Base-by-base conservation (phyloP, 2,329 filamentous ascomycete genomes). In the Fusarium sp. region DNA sequence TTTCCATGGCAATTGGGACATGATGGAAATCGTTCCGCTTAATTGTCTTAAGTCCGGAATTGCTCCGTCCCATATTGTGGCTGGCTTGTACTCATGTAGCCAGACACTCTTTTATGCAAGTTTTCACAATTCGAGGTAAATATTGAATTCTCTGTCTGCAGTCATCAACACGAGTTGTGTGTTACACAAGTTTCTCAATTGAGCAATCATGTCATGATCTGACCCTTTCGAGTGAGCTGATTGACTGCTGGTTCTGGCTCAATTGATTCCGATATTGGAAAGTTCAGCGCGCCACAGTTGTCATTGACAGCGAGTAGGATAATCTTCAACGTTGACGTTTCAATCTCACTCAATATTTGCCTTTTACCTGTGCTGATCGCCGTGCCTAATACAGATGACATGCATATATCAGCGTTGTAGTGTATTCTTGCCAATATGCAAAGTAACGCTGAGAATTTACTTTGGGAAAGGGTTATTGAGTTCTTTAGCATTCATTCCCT, bases 301-400 rank as follows among this genome's bases (percentile, higher is more conserved):
- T 8, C 4, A 5, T 2, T 38, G 6, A 12, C 3, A 28, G 8
- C 2, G 3, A 8, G 33, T 28, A 2, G 7, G 28, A 28, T 38
- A 15, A 6, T 1, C 8, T 11, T 13, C 6, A 45, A 8, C 16
- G 28, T 15, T 9, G 28, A 28, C 28, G 28, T 45, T 45, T 4
- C 28, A 45, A 2, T 10, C 7, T 13, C 13, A 3, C 9, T 47
- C 6, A 47, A 47, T 33, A 47, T 41, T 23, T 8, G n/a, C 13
- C 3, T 20, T 2, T 9, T 2, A 0, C 3, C 18, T 15, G 4
- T 18, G 18, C 6, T 2, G 30, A 8, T 12, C 28, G 7, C 1
- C 30, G 4, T 15, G 0, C 7, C 7, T 13, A 10, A 40, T 16
- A 8, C 18, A 4, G 23, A 26, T 30, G 12, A 51, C n/a, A 20